phyloP scores from a whole-genome alignment of 495 filamentous ascomycete genomes.

The Xylaria cubensis region DNA sequence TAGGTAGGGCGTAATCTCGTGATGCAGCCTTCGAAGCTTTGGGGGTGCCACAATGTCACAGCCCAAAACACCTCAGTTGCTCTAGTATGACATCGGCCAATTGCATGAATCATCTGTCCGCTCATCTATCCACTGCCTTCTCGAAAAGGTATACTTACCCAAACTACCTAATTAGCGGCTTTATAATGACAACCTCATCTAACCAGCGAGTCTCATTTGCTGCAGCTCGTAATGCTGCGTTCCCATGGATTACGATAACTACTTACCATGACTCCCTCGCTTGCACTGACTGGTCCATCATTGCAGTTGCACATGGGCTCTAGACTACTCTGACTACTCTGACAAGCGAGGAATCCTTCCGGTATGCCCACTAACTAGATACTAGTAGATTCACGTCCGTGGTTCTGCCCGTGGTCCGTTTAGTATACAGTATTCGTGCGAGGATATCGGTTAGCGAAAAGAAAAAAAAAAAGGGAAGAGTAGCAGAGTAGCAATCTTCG shows the following conservation, averaged over 20 bases:
- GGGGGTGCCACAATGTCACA: slow-evolving; percentile 22
- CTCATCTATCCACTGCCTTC: neutral
- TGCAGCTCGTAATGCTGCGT: slow-evolving; percentile 15
- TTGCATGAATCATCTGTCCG: slow-evolving; percentile 18
- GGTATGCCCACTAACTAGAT: neutral
- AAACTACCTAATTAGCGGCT: slow-evolving; percentile 10
- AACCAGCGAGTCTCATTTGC: slow-evolving; percentile 5
- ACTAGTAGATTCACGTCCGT: neutral
- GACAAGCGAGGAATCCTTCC: slow-evolving; percentile 19
- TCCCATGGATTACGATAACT: slow-evolving; percentile 10
- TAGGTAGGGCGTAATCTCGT: slow-evolving; percentile 23
- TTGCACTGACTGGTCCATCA: neutral
- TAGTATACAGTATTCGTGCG: neutral
- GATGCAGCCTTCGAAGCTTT: slow-evolving; percentile 23
- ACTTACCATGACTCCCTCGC: neutral
- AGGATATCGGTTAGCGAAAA: neutral
- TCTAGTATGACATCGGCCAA: slow-evolving; percentile 26
- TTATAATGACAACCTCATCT: slow-evolving; percentile 7
- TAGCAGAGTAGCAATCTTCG: neutral
- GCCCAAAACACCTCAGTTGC: slow-evolving; percentile 18
- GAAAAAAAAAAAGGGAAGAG: neutral
- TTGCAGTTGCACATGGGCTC: neutral
- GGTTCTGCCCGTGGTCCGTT: neutral
- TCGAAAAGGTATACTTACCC: slow-evolving; percentile 5
- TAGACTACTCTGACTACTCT: neutral